Base-by-base conservation (phyloP, 176 grass and related monocot species). In the Cocos nucifera region DNA sequence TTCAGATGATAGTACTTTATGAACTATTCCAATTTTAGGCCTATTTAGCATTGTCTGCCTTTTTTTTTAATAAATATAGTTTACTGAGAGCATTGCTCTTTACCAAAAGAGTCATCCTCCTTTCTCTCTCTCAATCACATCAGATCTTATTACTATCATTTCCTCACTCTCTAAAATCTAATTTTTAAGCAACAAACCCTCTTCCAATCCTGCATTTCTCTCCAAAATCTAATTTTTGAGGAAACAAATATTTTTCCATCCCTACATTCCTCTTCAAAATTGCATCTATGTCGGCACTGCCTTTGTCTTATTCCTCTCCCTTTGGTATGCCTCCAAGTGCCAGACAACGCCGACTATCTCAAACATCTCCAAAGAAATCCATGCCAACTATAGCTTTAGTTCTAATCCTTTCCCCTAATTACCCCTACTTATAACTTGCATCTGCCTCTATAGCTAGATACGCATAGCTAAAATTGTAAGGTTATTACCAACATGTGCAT, bases 261-360 rank as follows among this genome's bases (percentile, higher is more conserved):
- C 53, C 49, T 54, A 4, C 8, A 63, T 39, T 65, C 55, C 22
- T 23, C 4, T 22, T 52, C n/a, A 65, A 73, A 73, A 71, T 78
- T 53, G 87, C 58, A 83, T 90, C 75, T 79, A 63, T 6, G 79
- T 69, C 82, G 87, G 87, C 6, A 82, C 79, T 16, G 87, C 87
- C 66, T 90, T 90, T 60, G 87, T 90, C 57, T 79, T 90, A 54
- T 82, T 90, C 55, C 59, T 90, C 76, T 90, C 88, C 22, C 69
- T 92, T 12, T 61, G 81, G 22, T 92, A 80, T 61, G 75, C 85
- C 26, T 57, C 82, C 74, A 80, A 82, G 19, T 15, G 74, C 59
- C 1, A 28, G 15, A 50, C 54, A 26, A 28, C 59, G 35, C 22
- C 63, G 19, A 67, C 39, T 54, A 73, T 54, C 15, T 25, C 70